Evolutionary conservation across 805 yeast genomes (phyloP).

Genomic region (Candida pini): DNA sequence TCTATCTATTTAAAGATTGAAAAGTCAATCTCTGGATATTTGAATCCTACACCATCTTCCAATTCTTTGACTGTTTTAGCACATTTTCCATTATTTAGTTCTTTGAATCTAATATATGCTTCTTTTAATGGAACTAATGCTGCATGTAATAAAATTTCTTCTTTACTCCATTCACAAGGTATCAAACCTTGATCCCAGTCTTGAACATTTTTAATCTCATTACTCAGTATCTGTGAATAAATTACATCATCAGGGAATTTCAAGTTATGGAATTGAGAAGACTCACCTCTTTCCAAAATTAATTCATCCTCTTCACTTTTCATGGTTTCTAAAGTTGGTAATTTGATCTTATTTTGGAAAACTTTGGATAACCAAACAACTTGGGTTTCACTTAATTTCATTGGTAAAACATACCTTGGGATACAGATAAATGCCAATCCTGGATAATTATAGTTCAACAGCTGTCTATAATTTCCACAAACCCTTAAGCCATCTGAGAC

Average conservation of each 20-base stretch:
- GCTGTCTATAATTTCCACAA: conserved; percentile 53
- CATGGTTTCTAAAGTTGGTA: conserved; percentile 49
- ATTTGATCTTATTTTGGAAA: conserved; percentile 45
- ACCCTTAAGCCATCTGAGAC: conserved; percentile 45
- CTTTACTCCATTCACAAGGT: conserved; percentile 49
- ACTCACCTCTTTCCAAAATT: conserved; percentile 38
- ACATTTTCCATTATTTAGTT: conserved; percentile 31
- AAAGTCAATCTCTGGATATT: conserved; percentile 25
- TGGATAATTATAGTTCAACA: conserved; percentile 54
- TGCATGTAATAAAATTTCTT: conserved; percentile 37
- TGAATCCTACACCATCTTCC: conserved; percentile 31
- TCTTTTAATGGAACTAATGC: conserved; percentile 41
- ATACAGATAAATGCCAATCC: conserved; percentile 59
- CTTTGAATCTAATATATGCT: conserved; percentile 35
- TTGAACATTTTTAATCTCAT: conserved; percentile 21
- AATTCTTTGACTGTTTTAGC: conserved; percentile 36
- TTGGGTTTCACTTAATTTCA: conserved; percentile 57
- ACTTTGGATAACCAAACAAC: conserved; percentile 62
- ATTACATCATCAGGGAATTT: conserved; percentile 52
- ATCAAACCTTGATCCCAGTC: conserved; percentile 37
- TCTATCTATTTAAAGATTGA: neutral
- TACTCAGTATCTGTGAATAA: conserved; percentile 40
- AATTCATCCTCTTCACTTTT: conserved; percentile 34
- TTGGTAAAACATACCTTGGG: conserved; percentile 58
- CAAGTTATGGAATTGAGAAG: conserved; percentile 44